Evolutionary conservation across 441 rosid genomes (phyloP), one percentile per base, ranked within the genome.

Genomic region (Macaranga tanarius): DNA sequence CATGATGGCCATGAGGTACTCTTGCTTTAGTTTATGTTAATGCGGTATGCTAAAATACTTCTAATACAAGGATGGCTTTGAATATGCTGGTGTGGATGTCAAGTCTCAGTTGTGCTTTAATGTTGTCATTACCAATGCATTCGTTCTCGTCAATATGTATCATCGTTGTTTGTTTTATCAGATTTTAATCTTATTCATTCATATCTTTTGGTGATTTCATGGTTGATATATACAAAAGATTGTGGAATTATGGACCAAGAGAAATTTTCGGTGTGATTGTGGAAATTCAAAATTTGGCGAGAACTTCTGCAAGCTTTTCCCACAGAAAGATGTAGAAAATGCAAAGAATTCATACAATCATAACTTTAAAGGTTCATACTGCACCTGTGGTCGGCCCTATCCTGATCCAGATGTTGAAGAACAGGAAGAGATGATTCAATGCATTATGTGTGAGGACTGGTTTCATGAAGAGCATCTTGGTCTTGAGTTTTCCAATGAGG

Each of bases 391-490:
- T 71, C 84, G 82, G 60, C 96, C 92, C 48, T 95, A 92, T 81
- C 97, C 97, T 65, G 92, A 95, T 79, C 98, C 98, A 58, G 89
- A 86, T 80, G 89, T 79, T 77, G 87, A 92, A 82, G 97, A 90
- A 20, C 99, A 91, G 78, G 91, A 79, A 56, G 97, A 95, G 84
- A 95, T 95, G 99, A 92, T 95, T 72, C 99, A 92, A 73, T 92
- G 99, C 82, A 88, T 96, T 69, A 79, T 89, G 76, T 95, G 99
- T 58, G 99, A 95, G 83, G 99, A 95, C 79, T 92, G 98, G 99
- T 90, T 91, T 80, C 98, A 95, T 16, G 98, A 90, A 81, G 92
- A 89, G 82, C 98, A 95, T 84, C 79, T 95, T 58, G 86, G 89
- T 78, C 84, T 87, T 5, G 86, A 76, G 65, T 67, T 92, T 67